A percentile compares a stretch with the other conserved stretches of the same genome.
Evolutionary conservation across 257 asterid genomes (phyloP).

Genomic region (Solanum okadae): DNA sequence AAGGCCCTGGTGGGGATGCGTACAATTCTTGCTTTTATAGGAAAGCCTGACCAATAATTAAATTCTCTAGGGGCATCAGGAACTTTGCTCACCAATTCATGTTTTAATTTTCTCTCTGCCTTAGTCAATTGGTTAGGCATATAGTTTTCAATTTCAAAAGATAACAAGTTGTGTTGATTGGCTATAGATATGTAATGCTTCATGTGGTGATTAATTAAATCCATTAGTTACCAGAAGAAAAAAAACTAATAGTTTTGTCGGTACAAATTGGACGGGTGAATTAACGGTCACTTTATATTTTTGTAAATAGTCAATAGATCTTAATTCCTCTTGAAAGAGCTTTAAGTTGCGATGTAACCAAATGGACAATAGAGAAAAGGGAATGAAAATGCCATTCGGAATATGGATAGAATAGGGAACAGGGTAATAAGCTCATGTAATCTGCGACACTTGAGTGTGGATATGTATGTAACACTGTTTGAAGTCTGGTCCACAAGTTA

Average conservation of each 20-base stretch:
- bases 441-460: background rate
- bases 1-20: background rate
- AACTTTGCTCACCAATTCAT: background rate
- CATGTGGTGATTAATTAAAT: background rate
- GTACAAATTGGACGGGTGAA: background rate
- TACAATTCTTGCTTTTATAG: background rate
- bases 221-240: background rate
- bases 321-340: background rate
- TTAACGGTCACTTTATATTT: background rate
- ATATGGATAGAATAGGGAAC: background rate
- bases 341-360: background rate
- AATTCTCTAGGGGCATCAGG: background rate
- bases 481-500: background rate
- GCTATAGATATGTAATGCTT: background rate
- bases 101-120: background rate
- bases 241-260: background rate
- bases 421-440: background rate
- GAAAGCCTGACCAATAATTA: background rate
- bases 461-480: background rate
- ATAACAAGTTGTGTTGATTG: background rate
- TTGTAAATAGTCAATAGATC: background rate
- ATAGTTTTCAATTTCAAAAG: background rate
- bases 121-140: background rate
- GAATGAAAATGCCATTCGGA: background rate
- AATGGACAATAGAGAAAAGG: background rate